These are phyloP conservation scores for Pseudogymnoascus sp. DNA, from an alignment of 2,329 filamentous ascomycete genomes.

Conservation along the genomic window DNA sequence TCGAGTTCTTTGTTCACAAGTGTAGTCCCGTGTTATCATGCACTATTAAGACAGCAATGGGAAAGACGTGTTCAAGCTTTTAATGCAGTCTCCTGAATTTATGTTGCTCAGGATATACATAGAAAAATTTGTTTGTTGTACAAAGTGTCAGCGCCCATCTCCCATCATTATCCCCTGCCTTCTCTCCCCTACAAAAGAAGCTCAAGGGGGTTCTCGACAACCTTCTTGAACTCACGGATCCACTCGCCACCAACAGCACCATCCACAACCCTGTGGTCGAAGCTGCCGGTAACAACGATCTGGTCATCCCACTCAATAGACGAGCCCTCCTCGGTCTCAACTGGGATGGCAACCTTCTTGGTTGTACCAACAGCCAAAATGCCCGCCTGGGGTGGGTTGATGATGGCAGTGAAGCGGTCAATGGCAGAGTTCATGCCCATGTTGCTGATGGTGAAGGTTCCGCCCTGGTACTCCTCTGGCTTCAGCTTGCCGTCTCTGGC, in stretches of 20 bases:
- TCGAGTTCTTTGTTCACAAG: background rate
- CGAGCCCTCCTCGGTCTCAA: constrained; percentile 75
- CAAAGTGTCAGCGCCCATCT: constrained; percentile 6
- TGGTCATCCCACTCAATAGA: constrained; percentile 88
- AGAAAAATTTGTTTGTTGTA: constrained; percentile 9
- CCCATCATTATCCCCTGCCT: background rate
- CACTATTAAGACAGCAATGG: background rate
- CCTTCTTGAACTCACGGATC: constrained; percentile 95
- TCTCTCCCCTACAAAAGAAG: constrained; percentile 63
- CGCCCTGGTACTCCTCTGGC: constrained; percentile 98
- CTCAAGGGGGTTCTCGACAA: constrained; percentile 93
- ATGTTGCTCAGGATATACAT: constrained; percentile 6
- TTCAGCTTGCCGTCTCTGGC: constrained; percentile 97
- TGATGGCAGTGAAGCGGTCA: constrained; percentile 94
- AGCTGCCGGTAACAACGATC: constrained; percentile 89
- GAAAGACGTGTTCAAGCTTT: background rate
- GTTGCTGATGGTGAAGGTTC: constrained; percentile 98
- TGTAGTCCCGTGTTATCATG: background rate
- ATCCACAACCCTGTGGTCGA: constrained; percentile 98
- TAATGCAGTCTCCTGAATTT: constrained; percentile 8
- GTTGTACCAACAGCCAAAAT: constrained; percentile 93
- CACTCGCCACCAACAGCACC: constrained; percentile 94
- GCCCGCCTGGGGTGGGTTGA: constrained; percentile 95
- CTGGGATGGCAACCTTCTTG: constrained; percentile 87
- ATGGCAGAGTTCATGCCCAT: constrained; percentile 99